Conservation (phyloP, 2,329 filamentous ascomycete species). For the Myriosclerotinia scirpicola region DNA sequence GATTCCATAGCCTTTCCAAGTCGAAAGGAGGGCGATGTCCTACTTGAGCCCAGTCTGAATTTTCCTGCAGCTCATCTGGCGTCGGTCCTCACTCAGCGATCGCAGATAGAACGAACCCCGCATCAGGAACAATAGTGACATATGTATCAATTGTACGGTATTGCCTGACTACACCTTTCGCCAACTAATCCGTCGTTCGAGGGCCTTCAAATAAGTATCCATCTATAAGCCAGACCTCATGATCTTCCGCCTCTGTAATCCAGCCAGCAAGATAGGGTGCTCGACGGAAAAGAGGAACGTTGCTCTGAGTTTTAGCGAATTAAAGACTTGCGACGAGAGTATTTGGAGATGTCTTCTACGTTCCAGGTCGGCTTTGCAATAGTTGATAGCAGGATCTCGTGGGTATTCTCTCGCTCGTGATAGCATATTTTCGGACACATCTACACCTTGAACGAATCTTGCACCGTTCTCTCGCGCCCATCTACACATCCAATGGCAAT, state of each 20-base stretch:
- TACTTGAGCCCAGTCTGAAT: slow-evolving; percentile 38
- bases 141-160: slow-evolving; percentile 45
- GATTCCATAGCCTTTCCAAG: background rate
- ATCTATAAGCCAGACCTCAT: slow-evolving; percentile 46
- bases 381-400: background rate
- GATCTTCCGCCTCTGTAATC: slow-evolving; percentile 38
- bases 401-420: slow-evolving; percentile 6
- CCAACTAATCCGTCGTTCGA: slow-evolving; percentile 47
- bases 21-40: background rate
- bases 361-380: slow-evolving; percentile 1
- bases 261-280: slow-evolving; percentile 47
- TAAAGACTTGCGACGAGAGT: background rate
- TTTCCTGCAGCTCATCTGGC: slow-evolving; percentile 32
- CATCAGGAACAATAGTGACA: slow-evolving; percentile 28
- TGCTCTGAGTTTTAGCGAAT: slow-evolving; percentile 39
- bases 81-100: slow-evolving; percentile 31
- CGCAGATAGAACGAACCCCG: slow-evolving; percentile 28
- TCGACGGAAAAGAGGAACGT: slow-evolving; percentile 69
- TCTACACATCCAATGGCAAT: slow-evolving; percentile 5
- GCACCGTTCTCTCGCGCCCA: slow-evolving; percentile 1
- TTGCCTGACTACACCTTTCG: slow-evolving; percentile 47
- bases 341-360: background rate
- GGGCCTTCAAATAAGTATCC: slow-evolving; percentile 47
- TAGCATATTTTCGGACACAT: slow-evolving; percentile 9
- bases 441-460: background rate